These are phyloP conservation scores for Sporisorium iseilematis-ciliati DNA, from an alignment of 1,284 basidiomycete species.

Conservation along the genomic window DNA sequence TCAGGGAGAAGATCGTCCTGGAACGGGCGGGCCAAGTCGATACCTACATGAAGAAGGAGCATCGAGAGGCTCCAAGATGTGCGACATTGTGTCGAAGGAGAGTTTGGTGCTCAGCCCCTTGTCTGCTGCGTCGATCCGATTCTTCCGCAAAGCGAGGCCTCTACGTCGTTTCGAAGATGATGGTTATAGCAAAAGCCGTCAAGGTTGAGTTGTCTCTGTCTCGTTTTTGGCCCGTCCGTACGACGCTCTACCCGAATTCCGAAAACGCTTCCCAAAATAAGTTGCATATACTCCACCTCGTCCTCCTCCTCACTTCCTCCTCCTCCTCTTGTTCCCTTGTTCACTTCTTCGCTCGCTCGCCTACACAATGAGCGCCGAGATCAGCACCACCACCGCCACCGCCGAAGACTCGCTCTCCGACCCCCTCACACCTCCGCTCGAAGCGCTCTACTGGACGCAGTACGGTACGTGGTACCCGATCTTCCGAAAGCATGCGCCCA, in stretches of 20 bases:
- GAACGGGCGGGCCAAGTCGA: no score
- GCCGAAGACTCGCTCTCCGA: background rate
- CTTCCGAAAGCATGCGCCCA: conserved; percentile 80
- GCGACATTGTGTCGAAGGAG: conserved; percentile 76
- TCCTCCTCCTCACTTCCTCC: conserved; percentile 3
- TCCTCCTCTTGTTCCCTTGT: background rate
- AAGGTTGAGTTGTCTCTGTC: no score
- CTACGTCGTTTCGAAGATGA: background rate
- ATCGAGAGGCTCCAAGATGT: conserved; percentile 85
- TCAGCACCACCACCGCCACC: background rate
- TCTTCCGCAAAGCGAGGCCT: background rate
- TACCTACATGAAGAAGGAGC: conserved; percentile 82
- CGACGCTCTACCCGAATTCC: conserved; percentile 4
- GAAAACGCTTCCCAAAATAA: background rate
- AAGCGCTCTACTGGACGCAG: conserved; percentile 72
- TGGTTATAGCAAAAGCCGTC: no score
- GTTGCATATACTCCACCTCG: background rate
- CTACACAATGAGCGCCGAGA: conserved; percentile 3
- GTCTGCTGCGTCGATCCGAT: no score
- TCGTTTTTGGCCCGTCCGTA: background rate
- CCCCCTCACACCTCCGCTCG: conserved; percentile 77
- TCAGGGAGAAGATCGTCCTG: no score
- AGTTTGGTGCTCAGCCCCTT: no score
- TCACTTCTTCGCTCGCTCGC: background rate
- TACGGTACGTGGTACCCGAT: conserved; percentile 88